Evolutionary conservation across 192 early-diverging fungal species (phyloP).

Genomic region (Podochytrium sp.): DNA sequence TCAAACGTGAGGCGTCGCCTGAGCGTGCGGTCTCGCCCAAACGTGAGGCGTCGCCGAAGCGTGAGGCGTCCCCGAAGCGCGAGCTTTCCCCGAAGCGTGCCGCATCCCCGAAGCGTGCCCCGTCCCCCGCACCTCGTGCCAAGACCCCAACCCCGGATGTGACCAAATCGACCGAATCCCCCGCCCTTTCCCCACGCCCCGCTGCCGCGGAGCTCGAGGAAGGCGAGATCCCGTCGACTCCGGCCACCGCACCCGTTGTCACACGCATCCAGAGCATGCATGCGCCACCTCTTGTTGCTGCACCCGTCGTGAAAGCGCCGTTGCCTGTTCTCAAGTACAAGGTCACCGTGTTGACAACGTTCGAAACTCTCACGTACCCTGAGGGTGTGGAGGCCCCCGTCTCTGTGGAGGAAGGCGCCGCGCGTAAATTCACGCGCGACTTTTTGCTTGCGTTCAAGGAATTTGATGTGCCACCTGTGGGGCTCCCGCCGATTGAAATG

Average conservation of each 20-base stretch:
- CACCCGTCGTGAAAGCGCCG: neutral
- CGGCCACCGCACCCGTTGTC: neutral
- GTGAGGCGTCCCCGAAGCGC: neutral
- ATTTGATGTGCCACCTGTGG: conserved; percentile 64
- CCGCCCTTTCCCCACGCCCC: neutral
- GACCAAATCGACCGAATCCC: conserved; percentile 20
- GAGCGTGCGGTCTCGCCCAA: conserved; percentile 5
- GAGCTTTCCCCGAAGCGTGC: conserved; percentile 1
- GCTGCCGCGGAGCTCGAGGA: conserved; percentile 17
- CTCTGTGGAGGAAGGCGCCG: conserved; percentile 57
- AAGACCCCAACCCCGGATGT: conserved; percentile 28
- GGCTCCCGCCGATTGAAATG: conserved; percentile 50
- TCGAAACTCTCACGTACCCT: conserved; percentile 58
- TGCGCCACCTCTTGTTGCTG: neutral
- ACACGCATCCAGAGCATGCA: neutral
- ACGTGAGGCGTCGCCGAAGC: conserved; percentile 2
- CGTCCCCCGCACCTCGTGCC: neutral
- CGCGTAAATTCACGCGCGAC: conserved; percentile 67
- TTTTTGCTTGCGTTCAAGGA: conserved; percentile 84
- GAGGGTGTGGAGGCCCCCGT: conserved; percentile 42
- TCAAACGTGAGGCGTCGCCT: conserved; percentile 7
- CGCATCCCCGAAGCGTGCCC: neutral
- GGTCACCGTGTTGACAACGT: conserved; percentile 30
- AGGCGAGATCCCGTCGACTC: conserved; percentile 15
- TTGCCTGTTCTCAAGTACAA: neutral